A percentile compares a stretch with the other conserved stretches of the same genome.
These are phyloP conservation scores for Aspergillus homomorphus DNA, from an alignment of 495 filamentous ascomycete genomes.

Conservation along the genomic window DNA sequence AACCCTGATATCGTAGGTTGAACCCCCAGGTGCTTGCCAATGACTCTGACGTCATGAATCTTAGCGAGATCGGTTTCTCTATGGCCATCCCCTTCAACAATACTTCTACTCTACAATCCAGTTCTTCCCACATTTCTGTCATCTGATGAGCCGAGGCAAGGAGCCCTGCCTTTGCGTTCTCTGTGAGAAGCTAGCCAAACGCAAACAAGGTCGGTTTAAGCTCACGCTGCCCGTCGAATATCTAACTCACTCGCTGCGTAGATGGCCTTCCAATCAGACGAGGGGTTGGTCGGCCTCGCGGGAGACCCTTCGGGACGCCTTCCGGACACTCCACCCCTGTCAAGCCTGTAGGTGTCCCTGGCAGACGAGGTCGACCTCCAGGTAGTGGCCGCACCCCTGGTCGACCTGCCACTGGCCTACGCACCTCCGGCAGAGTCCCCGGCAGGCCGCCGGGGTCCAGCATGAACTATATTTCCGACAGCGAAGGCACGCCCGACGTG, in stretches of 20 bases:
- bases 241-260: background rate
- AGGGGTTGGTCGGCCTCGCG: background rate
- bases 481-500: conserved; percentile 52
- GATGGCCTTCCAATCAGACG: background rate
- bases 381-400: background rate
- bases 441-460: background rate
- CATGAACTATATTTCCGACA: conserved; percentile 10
- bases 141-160: conserved; percentile 48
- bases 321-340: background rate
- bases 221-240: background rate
- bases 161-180: conserved; percentile 37
- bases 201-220: conserved; percentile 11
- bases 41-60: conserved; percentile 4
- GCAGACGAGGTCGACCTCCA: conserved; percentile 17
- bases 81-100: conserved; percentile 51
- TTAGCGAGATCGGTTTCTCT: conserved; percentile 52
- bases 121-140: conserved; percentile 58
- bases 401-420: background rate
- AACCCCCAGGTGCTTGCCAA: background rate
- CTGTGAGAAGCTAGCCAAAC: conserved; percentile 28
- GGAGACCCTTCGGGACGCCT: conserved; percentile 3
- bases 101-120: conserved; percentile 49
- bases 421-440: conserved; percentile 1
- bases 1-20: conserved; percentile 37
- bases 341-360: background rate